Evolutionary conservation across 1,284 basidiomycete genomes (phyloP).

Genomic region (Ceratobasidium sp.): DNA sequence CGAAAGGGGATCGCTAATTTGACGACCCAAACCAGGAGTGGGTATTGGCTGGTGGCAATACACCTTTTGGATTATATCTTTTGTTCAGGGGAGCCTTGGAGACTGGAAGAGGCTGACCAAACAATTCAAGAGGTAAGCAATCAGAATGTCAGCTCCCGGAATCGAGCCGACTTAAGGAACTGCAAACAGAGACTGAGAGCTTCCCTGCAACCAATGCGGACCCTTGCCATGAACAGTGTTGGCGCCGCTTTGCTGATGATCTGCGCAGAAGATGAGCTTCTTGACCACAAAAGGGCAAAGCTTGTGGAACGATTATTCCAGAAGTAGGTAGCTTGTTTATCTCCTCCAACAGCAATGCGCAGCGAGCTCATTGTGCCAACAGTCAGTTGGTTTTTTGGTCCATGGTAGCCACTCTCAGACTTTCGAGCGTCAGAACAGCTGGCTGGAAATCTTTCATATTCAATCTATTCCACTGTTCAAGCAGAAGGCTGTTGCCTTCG

Average conservation of each 20-base stretch:
- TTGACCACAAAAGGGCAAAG: background rate
- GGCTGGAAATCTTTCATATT: background rate
- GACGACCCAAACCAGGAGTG: background rate
- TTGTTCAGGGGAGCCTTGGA: background rate
- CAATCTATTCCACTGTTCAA: no score
- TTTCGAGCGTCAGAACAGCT: background rate
- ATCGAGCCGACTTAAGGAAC: no score
- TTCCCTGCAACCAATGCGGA: background rate
- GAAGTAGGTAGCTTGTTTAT: background rate
- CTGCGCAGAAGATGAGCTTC: slow-evolving; percentile 7
- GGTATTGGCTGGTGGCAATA: background rate
- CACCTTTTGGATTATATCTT: background rate
- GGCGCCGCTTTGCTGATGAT: background rate
- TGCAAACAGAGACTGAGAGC: background rate
- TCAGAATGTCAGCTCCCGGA: no score
- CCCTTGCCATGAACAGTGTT: background rate
- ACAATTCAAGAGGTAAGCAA: background rate
- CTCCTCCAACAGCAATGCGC: background rate
- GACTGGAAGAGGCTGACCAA: background rate
- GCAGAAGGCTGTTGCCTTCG: no score
- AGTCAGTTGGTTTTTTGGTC: background rate
- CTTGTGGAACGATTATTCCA: background rate
- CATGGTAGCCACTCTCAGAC: background rate
- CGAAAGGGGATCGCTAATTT: no score
- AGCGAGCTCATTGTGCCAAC: background rate